phyloP scores from a whole-genome alignment of 2,329 filamentous ascomycete genomes.

The Calonectria leucothoes region DNA sequence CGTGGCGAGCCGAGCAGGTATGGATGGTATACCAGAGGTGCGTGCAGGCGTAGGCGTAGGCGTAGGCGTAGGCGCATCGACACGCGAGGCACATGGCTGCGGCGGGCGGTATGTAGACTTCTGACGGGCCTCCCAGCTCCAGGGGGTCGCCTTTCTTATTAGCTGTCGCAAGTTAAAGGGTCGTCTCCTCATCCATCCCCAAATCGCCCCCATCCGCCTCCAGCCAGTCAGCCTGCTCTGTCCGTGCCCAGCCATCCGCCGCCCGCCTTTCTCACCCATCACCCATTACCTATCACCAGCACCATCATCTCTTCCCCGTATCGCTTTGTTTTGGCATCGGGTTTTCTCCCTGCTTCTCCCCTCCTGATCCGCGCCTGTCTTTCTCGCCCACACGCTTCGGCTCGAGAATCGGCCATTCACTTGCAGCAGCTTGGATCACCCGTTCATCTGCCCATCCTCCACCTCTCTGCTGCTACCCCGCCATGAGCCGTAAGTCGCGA shows the following conservation, averaged over 20 bases:
- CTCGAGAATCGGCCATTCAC: background rate
- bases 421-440: background rate
- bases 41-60: background rate
- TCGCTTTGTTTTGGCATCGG: slow-evolving; percentile 6
- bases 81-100: background rate
- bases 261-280: slow-evolving; percentile 7
- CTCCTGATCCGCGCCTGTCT: background rate
- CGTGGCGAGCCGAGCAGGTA: background rate
- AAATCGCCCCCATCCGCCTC: background rate
- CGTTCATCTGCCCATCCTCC: slow-evolving; percentile 41
- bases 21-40: too few species aligned
- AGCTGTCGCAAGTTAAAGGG: slow-evolving; percentile 22
- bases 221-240: slow-evolving; percentile 5
- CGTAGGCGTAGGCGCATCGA: background rate
- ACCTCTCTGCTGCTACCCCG: slow-evolving; percentile 26
- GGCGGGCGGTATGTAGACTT: background rate
- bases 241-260: background rate
- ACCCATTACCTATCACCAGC: slow-evolving; percentile 15
- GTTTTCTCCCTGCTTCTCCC: background rate
- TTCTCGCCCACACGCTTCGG: background rate
- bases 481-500: slow-evolving; percentile 49
- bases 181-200: slow-evolving; percentile 16
- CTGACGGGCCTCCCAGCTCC: slow-evolving; percentile 1
- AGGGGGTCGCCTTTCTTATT: slow-evolving; percentile 7
- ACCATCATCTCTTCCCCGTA: background rate